A percentile compares a stretch with the other conserved stretches of the same genome.
These are phyloP conservation scores for Leccinum pseudoinsigne DNA, from an alignment of 1,284 basidiomycete genomes.

Conservation along the genomic window DNA sequence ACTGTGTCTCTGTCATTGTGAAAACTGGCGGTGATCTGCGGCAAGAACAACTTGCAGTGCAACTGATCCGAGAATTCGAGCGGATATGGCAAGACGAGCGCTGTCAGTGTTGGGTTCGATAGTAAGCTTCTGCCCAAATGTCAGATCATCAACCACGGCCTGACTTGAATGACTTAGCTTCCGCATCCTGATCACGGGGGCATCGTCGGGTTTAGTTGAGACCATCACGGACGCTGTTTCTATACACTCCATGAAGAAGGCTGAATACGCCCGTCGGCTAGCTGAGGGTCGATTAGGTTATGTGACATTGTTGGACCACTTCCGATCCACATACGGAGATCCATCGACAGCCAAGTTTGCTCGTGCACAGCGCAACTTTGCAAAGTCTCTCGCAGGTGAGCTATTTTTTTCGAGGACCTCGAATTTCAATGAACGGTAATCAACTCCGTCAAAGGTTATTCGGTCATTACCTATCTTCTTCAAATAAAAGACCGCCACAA, in stretches of 20 bases:
- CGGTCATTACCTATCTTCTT: constrained; percentile 91
- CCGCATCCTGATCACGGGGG: constrained; percentile 93
- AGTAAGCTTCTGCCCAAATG: constrained; percentile 53
- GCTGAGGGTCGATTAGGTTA: constrained; percentile 80
- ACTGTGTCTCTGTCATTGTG: constrained; percentile 95
- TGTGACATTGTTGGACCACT: constrained; percentile 89
- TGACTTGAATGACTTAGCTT: constrained; percentile 40
- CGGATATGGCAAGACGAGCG: constrained; percentile 95
- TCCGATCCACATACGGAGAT: constrained; percentile 87
- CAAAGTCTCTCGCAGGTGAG: constrained; percentile 87
- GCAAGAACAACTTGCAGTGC: constrained; percentile 97
- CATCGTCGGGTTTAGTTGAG: constrained; percentile 90
- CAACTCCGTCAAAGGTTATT: constrained; percentile 67
- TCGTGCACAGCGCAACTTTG: constrained; percentile 89
- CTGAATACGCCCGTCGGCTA: constrained; percentile 89
- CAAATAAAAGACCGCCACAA: constrained; percentile 99
- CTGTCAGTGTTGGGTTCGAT: constrained; percentile 88
- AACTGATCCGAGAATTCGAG: constrained; percentile 92
- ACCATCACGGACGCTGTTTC: constrained; percentile 97
- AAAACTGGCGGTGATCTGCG: constrained; percentile 97
- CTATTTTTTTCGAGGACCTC: neutral
- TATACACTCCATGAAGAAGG: constrained; percentile 99
- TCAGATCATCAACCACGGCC: neutral
- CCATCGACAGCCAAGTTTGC: constrained; percentile 83
- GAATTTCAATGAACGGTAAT: neutral